These are phyloP conservation scores for Rhizoclosmatium globosum DNA, from an alignment of 192 early-diverging fungal genomes.

Conservation along the genomic window DNA sequence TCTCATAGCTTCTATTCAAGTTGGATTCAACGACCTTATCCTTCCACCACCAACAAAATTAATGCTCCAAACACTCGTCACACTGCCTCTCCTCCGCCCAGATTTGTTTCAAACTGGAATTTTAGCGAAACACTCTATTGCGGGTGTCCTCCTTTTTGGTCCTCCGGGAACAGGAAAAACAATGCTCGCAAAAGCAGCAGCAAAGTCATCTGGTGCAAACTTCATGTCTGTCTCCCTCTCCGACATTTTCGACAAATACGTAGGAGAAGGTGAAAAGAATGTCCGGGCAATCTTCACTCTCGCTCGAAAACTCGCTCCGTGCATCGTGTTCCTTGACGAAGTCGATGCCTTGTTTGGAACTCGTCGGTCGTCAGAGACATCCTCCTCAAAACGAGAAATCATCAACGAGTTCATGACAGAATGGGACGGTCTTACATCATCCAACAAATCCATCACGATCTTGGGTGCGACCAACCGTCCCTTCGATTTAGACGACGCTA, in stretches of 20 bases:
- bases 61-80: conserved; percentile 79
- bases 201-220: conserved; percentile 87
- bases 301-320: conserved; percentile 89
- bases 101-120: conserved; percentile 60
- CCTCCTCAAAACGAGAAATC: conserved; percentile 39
- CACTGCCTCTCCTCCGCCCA: conserved; percentile 57
- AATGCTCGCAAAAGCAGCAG: conserved; percentile 63
- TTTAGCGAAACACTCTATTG: conserved; percentile 65
- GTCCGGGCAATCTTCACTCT: conserved; percentile 92
- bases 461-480: conserved; percentile 96
- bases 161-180: conserved; percentile 62
- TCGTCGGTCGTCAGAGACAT: conserved; percentile 72
- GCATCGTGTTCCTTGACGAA: conserved; percentile 98
- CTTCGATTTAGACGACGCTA: conserved; percentile 97
- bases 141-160: conserved; percentile 68
- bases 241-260: conserved; percentile 95
- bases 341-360: conserved; percentile 77
- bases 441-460: conserved; percentile 82
- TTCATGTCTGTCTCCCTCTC: conserved; percentile 96
- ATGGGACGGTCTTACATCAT: conserved; percentile 64
- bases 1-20: conserved; percentile 55
- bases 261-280: conserved; percentile 98
- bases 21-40: conserved; percentile 75
- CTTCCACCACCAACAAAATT: conserved; percentile 81
- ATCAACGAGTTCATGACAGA: conserved; percentile 96